A percentile compares a stretch with the other conserved stretches of the same genome.
These are phyloP conservation scores for Azolla pinnata DNA, from an alignment of 75 land plant genomes.

Conservation along the genomic window DNA sequence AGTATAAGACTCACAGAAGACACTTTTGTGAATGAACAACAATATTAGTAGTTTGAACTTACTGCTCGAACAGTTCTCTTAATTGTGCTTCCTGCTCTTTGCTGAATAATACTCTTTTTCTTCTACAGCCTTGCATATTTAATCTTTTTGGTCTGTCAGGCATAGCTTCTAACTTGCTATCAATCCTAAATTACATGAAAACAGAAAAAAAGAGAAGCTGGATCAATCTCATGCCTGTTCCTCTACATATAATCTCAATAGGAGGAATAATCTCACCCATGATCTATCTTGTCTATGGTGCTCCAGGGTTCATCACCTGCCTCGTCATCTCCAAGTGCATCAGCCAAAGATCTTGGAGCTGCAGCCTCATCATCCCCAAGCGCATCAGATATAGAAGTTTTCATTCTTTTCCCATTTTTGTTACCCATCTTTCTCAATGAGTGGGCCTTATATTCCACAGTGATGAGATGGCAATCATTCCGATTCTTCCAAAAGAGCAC, in stretches of 20 bases:
- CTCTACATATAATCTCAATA: not conserved
- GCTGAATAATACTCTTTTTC: constrained; percentile 31
- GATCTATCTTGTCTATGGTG: no score
- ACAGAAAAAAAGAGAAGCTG: not conserved
- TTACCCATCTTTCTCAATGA: constrained; percentile 8
- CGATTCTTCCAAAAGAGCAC: constrained; percentile 87
- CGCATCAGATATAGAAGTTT: constrained; percentile 56
- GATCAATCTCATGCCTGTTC: not conserved
- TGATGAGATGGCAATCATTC: constrained; percentile 64
- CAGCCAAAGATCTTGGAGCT: not conserved
- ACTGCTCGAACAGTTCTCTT: constrained; percentile 64
- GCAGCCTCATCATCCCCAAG: constrained; percentile 79
- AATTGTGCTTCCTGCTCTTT: constrained; percentile 45
- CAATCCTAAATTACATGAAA: not conserved
- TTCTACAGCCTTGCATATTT: constrained; percentile 7
- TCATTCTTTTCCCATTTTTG: not conserved
- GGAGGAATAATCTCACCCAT: no score
- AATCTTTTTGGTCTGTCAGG: not conserved
- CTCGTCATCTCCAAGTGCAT: not conserved
- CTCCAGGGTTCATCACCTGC: not conserved
- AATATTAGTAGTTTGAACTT: constrained; percentile 13
- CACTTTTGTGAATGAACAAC: not conserved
- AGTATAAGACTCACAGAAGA: not conserved
- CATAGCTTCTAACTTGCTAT: not conserved
- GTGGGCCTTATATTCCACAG: constrained; percentile 31